Percentiles rank a stretch among this genome's conserved stretches.
Evolutionary conservation across 1,284 basidiomycete genomes (phyloP).

Genomic region (Ganoderma lingzhi): DNA sequence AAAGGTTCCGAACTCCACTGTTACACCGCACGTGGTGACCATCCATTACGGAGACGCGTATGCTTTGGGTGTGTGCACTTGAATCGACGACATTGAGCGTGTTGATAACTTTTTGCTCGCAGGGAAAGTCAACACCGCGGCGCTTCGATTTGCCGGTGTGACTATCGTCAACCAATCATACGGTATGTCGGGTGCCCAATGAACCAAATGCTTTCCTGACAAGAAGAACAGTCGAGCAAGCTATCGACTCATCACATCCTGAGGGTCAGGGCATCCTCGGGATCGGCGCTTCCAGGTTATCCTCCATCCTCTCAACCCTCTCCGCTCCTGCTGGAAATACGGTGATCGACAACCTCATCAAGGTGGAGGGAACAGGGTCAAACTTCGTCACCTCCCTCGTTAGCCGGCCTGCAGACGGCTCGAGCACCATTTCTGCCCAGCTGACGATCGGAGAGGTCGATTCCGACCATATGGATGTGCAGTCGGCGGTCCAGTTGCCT

Average conservation of each 20-base stretch:
- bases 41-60: conserved; percentile 60
- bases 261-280: conserved; percentile 46
- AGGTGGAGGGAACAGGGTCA: conserved; percentile 35
- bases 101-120: not conserved
- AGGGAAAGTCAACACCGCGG: conserved; percentile 61
- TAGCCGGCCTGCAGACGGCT: conserved; percentile 40
- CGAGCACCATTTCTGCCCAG: conserved; percentile 43
- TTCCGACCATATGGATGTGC: conserved; percentile 41
- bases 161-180: conserved; percentile 65
- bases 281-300: conserved; percentile 47
- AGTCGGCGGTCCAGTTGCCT: conserved; percentile 42
- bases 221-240: conserved; percentile 32
- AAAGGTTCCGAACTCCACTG: conserved; percentile 46
- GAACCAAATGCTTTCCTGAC: not conserved
- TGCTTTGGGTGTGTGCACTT: conserved; percentile 48
- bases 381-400: conserved; percentile 61
- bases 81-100: not conserved
- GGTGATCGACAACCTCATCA: conserved; percentile 61
- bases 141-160: conserved; percentile 60
- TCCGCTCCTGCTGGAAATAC: conserved; percentile 48
- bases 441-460: conserved; percentile 47
- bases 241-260: conserved; percentile 33
- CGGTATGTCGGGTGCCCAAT: conserved; percentile 48
- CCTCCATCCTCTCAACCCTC: conserved; percentile 37
- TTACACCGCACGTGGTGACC: conserved; percentile 37